A percentile compares a stretch with the other conserved stretches of the same genome.
These are phyloP conservation scores for Tuber magnatum DNA, from an alignment of 495 filamentous ascomycete genomes.

Conservation along the genomic window DNA sequence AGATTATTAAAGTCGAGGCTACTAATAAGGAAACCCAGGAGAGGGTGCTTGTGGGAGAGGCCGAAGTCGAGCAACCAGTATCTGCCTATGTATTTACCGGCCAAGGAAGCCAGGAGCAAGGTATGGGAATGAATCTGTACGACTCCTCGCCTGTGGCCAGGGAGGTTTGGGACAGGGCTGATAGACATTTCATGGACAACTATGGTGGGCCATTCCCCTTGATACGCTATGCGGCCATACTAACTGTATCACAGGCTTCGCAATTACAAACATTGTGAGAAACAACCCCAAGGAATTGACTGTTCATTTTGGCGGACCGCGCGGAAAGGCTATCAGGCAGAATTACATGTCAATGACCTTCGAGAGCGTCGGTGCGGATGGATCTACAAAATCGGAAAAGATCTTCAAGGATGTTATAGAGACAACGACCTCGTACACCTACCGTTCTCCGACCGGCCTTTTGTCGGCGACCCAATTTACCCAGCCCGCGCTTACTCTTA, in stretches of 20 bases:
- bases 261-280: conserved; percentile 97
- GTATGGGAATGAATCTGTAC: conserved; percentile 99
- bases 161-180: conserved; percentile 97
- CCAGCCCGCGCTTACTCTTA: conserved; percentile 90
- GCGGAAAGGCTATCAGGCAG: conserved; percentile 91
- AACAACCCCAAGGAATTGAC: conserved; percentile 99
- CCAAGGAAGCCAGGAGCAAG: conserved; percentile 95
- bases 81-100: conserved; percentile 97
- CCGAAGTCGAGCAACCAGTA: conserved; percentile 97
- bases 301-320: conserved; percentile 93
- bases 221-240: conserved; percentile 2
- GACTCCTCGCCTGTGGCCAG: conserved; percentile 82
- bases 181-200: conserved; percentile 96
- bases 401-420: conserved; percentile 98
- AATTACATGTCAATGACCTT: conserved; percentile 99
- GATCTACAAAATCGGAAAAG: conserved; percentile 90
- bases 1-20: conserved; percentile 97
- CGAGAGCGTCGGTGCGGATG: conserved; percentile 86
- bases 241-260: conserved; percentile 56
- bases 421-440: conserved; percentile 87
- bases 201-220: conserved; percentile 62
- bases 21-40: conserved; percentile 90
- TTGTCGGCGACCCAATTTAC: conserved; percentile 98
- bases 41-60: conserved; percentile 88
- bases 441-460: conserved; percentile 88